phyloP scores from a whole-genome alignment of 2,329 filamentous ascomycete genomes.

The Periconia sp. region DNA sequence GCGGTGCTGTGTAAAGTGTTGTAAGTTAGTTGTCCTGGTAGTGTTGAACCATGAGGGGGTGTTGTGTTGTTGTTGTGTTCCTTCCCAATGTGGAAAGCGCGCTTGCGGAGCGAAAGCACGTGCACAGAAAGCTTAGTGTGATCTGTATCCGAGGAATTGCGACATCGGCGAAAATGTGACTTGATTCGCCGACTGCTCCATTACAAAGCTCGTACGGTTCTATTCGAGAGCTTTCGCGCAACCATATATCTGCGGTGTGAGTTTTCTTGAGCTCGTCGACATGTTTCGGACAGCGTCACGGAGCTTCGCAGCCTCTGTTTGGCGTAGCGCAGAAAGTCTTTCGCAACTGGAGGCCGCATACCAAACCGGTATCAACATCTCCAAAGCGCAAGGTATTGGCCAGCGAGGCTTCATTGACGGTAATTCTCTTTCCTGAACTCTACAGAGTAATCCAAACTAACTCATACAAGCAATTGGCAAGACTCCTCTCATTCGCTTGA shows the following conservation, averaged over 20 bases:
- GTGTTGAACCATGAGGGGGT: conserved; percentile 13
- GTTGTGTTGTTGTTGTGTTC: conserved; percentile 19
- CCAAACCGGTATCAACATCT: conserved; percentile 72
- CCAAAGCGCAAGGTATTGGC: conserved; percentile 78
- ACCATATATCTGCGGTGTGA: conserved; percentile 1
- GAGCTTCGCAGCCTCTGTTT: conserved; percentile 69
- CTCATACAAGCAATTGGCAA: conserved; percentile 82
- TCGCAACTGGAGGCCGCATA: conserved; percentile 57
- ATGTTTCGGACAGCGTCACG: conserved; percentile 76
- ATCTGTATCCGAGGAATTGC: too few species aligned
- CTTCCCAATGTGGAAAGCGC: conserved; percentile 12
- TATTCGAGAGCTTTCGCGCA: neutral
- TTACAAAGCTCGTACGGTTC: conserved; percentile 2
- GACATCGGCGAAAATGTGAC: conserved; percentile 27
- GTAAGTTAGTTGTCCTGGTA: conserved; percentile 1
- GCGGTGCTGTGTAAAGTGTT: conserved; percentile 1
- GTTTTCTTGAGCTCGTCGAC: conserved; percentile 9
- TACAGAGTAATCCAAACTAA: conserved; percentile 10
- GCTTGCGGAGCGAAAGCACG: conserved; percentile 18
- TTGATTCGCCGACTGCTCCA: conserved; percentile 23
- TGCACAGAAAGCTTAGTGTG: too few species aligned
- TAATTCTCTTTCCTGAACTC: conserved; percentile 42
- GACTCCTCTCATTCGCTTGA: conserved; percentile 90
- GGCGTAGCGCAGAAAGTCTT: conserved; percentile 57
- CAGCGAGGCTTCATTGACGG: conserved; percentile 79